These are phyloP conservation scores for Hirschioporus abietinus DNA, from an alignment of 768 basidiomycete genomes.

Conservation along the genomic window DNA sequence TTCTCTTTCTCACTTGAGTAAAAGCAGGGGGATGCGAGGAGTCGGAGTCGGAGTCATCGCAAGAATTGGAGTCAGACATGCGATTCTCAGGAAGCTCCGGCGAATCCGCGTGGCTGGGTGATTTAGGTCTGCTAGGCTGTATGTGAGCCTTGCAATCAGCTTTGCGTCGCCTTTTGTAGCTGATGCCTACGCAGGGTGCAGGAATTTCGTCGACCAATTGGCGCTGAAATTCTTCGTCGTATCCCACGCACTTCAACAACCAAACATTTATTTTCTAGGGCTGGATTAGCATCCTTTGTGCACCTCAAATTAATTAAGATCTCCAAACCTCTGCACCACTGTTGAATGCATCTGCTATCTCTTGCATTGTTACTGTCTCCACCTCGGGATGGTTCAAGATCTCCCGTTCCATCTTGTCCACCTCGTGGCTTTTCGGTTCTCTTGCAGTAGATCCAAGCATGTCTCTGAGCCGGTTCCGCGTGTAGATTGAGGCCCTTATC, in stretches of 20 bases:
- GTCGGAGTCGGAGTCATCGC: neutral
- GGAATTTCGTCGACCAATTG: slow-evolving; percentile 23
- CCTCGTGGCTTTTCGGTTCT: too few species aligned
- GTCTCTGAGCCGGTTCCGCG: too few species aligned
- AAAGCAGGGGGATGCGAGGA: neutral
- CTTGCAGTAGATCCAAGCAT: too few species aligned
- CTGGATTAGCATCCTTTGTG: neutral
- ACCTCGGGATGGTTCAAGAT: too few species aligned
- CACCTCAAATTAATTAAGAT: neutral
- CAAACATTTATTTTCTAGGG: slow-evolving; percentile 24
- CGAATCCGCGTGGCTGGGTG: neutral
- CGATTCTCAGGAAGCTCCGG: neutral
- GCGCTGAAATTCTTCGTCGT: slow-evolving; percentile 32
- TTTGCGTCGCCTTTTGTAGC: neutral
- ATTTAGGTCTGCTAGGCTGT: neutral
- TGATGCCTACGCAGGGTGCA: neutral
- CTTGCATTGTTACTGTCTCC: too few species aligned
- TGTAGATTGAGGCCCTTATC: too few species aligned
- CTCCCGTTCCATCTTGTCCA: too few species aligned
- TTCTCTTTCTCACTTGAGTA: neutral
- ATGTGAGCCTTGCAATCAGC: neutral
- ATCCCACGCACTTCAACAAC: slow-evolving; percentile 37
- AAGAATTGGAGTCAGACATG: neutral
- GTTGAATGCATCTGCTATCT: too few species aligned
- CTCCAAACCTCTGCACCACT: neutral